Base-by-base conservation (phyloP, 306 rosid species). In the Prunus mume region DNA sequence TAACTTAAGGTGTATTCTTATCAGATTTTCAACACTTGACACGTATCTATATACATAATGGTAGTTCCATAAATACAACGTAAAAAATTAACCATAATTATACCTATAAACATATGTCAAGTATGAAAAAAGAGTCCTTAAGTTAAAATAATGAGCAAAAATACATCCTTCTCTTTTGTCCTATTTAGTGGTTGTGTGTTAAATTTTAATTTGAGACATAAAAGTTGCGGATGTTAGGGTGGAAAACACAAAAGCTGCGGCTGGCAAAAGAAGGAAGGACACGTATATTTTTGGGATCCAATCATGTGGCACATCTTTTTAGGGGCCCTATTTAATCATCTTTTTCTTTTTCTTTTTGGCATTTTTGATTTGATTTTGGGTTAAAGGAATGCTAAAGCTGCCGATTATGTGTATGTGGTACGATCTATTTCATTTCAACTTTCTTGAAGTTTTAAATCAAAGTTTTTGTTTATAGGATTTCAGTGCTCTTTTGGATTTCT, bases 271-370 rank as follows among this genome's bases (percentile, higher is more conserved):
- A 68, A 5, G 55, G 14, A 30, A 17, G 22, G 46, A 76, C 79
- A 80, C 80, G 76, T 54, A 82, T 41, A 45, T 74, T 78, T 66
- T 78, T 66, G 83, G 83, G 87, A 83, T 76, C 80, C 86, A 85
- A 85, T 81, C 88, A 81, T 83, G 85, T 43, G 74, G 78, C 88
- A 67, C 85, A 5, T 41, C 87, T 83, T 83, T 90, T 77, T 15
- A 87, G 84, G 86, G 73, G 38, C 9, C 38, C 62, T 58, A 81
- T 83, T 84, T 82, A 82, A 62, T 81, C 78, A 75, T 20, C 43
- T 30, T 30, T 82, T 81, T 69, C 80, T 46, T 81, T 86, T 84
- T 82, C 68, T 78, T 84, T 83, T 71, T 18, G 69, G 79, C 81
- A 72, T 85, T 38, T 34, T 38, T 38, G 43, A 38, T 38, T 24